Evolutionary conservation across 108 stramenopile species (phyloP), one percentile per base, ranked within the genome.

Genomic region (Mayamaea pseudoterrestris): DNA sequence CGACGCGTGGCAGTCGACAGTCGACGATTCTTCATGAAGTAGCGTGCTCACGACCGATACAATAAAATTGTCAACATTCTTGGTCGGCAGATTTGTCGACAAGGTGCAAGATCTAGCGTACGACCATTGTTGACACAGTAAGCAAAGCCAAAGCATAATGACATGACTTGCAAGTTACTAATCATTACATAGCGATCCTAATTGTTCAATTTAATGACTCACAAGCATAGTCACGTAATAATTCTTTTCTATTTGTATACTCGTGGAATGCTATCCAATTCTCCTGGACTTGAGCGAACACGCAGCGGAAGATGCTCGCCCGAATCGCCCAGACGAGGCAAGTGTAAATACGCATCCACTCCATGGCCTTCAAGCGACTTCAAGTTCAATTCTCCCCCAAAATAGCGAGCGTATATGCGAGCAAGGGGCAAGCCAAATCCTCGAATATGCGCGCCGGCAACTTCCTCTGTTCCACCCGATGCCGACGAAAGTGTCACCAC

Each of bases 311-410:
- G 61, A 43, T 90, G 85, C 59, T 94, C 93, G 50, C 89, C 88
- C 12, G 71, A 72, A 30, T 74, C 71, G 30, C 93, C 93, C 12
- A 94, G 62, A 22, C 82, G 58, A 8, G 89, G 83, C 21, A 98
- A 55, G 55, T 98, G 89, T 24, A 98, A 47, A 44, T 96, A 99
- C 0, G 95, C 95, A 78, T 99, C 98, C 12, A 98, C 74, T 28
- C 98, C 98, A 55, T 97, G 96, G n/a, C 98, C 98, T 50, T 99
- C 96, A 85, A 96, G 86, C 5, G 81, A 80, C 55, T 95, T 95
- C 17, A 99, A 54, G 13, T 87, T 81, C 20, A 99, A 69, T 61
- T 99, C 98, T 5, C 98, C 98, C 17, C 94, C 96, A 53, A 99
- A 94, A 64, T 98, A 98, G 21, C 98, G 74, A 5, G 96, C 97